Evolutionary conservation across 345 rosid genomes (phyloP), one percentile per base, ranked within the genome.

Genomic region (Eucalyptus decipiens): DNA sequence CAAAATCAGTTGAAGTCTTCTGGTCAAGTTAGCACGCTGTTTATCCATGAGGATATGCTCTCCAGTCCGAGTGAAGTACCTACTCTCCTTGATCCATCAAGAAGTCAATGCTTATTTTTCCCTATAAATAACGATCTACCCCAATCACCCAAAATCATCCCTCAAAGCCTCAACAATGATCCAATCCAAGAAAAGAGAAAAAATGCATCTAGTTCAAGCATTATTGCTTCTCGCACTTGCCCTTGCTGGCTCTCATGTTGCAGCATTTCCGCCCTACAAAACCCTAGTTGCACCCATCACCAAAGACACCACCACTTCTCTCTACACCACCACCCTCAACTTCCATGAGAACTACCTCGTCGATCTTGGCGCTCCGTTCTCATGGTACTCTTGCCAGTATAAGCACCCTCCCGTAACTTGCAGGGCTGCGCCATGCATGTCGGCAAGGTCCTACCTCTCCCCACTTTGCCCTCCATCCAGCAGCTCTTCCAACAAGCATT

Each of bases 221-320:
- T 19, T 72, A 37, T 42, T 37, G 28, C 83, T 72, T 0, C 83
- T 72, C 14, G 83, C 83, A 37, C 83, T 72, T 37, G 83, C 28
- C 28, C 83, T 37, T 18, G 83, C 9, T 9, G 23, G 80, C 83
- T 37, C 83, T 72, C 83, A 37, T 19, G 83, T 40, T 37, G 37
- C 83, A 37, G 83, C 83, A 72, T 72, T 37, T 37, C 65, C 21
- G 42, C 87, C 65, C 24, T 86, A n/a, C 60, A 86, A 90, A 65
- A 87, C 91, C 86, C 62, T 92, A 52, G 91, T 87, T 72, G 90
- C 94, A 49, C 91, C 89, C 86, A 89, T 92, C 49, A 88, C 90
- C 81, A 92, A 92, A 89, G 91, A 91, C 91, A 17, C 88, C 23
- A 50, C 85, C 87, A 89, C 92, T n/a, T 88, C 91, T 17, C 32